Evolutionary conservation across 805 yeast genomes (phyloP), one percentile per base, ranked within the genome.

Genomic region (Kazachstania martiniae): DNA sequence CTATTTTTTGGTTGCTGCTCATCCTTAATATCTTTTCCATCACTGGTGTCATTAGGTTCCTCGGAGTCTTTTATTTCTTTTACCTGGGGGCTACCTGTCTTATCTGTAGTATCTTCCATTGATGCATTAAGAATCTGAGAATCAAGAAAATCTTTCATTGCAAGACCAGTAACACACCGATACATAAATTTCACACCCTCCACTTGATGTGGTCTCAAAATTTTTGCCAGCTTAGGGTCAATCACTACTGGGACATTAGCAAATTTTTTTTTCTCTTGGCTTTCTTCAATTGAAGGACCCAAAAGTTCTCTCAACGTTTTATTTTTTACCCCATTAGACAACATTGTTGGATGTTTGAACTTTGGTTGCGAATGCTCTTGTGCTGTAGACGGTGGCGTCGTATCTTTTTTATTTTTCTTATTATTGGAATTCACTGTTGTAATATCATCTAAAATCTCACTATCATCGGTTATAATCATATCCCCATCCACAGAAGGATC

Each of bases 231-330:
- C 37, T 68, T 70, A 0, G 98, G 98, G 53, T 91, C 98, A 29
- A 91, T 81, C 1, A 91, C 96, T 6, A 91, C 97, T 0, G 98
- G 94, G 7, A 91, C 96, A 49, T 83, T 77, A 0, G 94, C 84
- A 43, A 72, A 76, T 40, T 67, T 73, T 38, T 61, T 64, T 29
- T 46, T 56, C 59, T 12, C 18, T 8, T 22, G 18, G 17, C 68
- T 75, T 32, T 66, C 66, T 1, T 74, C 70, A 24, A 64, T 61
- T 25, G 61, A 60, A n/a, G 28, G 24, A 19, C 37, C 32, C 26
- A 91, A 62, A 19, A 91, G 71, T 38, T 86, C 95, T 7, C 77
- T 80, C 30, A 89, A 56, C 0, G 89, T 70, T 46, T 73, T 77
- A 44, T 82, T 57, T 35, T 47, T 50, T 7, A 51, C 34, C 12